Evolutionary conservation across 2,329 filamentous ascomycete species (phyloP).

Genomic region (Gliomastix tumulicola): DNA sequence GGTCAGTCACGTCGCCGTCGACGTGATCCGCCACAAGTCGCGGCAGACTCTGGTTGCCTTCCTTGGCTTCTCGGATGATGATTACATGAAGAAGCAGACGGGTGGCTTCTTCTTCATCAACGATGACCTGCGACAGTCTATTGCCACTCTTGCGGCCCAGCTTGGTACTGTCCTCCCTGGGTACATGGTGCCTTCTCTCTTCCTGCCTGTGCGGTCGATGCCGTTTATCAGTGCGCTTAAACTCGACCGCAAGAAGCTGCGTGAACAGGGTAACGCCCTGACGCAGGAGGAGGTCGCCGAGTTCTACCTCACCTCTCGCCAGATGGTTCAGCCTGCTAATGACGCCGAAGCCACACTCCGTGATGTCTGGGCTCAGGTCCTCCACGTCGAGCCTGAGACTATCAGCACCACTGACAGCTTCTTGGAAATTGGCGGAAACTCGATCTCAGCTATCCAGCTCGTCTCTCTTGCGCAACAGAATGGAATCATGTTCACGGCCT

Average conservation of each 20-base stretch:
- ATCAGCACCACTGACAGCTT: constrained; percentile 8
- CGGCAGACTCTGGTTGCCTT: constrained; percentile 2
- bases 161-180: not conserved
- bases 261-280: constrained; percentile 23
- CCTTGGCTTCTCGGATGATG: constrained; percentile 1
- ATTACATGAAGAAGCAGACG: constrained; percentile 7
- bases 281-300: constrained; percentile 23
- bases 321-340: constrained; percentile 3
- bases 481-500: no score
- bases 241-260: constrained; percentile 2
- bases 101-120: constrained; percentile 6
- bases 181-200: constrained; percentile 8
- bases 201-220: constrained; percentile 4
- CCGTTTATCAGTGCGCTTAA: constrained; percentile 4
- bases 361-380: constrained; percentile 25
- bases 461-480: not conserved
- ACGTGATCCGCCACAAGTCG: not conserved
- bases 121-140: constrained; percentile 5
- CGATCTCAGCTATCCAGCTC: constrained; percentile 8
- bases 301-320: constrained; percentile 17
- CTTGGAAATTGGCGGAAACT: constrained; percentile 8
- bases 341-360: not conserved
- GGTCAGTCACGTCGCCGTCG: not conserved
- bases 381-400: constrained; percentile 21
- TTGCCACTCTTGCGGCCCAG: constrained; percentile 6